Conservation (phyloP, 2,329 filamentous ascomycete species). For the Aurifilum marmelostoma region DNA sequence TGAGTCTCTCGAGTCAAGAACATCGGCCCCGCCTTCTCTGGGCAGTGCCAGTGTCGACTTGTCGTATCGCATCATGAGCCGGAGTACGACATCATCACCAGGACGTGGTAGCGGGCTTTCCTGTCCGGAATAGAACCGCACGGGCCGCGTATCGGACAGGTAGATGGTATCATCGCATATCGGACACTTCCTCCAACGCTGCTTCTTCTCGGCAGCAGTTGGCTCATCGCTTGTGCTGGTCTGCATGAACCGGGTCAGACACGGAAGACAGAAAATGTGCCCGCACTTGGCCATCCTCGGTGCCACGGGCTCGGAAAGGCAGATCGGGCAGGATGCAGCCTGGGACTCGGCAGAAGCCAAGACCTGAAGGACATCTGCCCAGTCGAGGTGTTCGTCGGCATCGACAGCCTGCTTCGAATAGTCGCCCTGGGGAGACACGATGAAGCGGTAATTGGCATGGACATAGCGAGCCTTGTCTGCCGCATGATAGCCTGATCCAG, state of each 20-base stretch:
- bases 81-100: slow-evolving; percentile 86
- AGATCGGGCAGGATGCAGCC: slow-evolving; percentile 88
- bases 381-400: slow-evolving; percentile 87
- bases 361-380: slow-evolving; percentile 88
- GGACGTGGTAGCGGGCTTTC: slow-evolving; percentile 79
- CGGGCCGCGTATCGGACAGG: slow-evolving; percentile 84
- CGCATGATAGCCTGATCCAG: slow-evolving; percentile 87
- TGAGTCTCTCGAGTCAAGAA: slow-evolving; percentile 69
- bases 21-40: slow-evolving; percentile 74
- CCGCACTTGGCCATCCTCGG: slow-evolving; percentile 97
- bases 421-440: slow-evolving; percentile 80
- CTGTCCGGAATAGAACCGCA: slow-evolving; percentile 89
- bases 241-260: slow-evolving; percentile 94
- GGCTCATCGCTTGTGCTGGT: slow-evolving; percentile 73
- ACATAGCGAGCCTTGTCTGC: slow-evolving; percentile 89
- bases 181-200: slow-evolving; percentile 91
- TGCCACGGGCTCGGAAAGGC: slow-evolving; percentile 87
- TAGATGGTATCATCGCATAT: slow-evolving; percentile 96
- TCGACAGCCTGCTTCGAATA: slow-evolving; percentile 83
- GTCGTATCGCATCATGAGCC: slow-evolving; percentile 79
- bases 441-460: slow-evolving; percentile 96
- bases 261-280: slow-evolving; percentile 94
- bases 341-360: slow-evolving; percentile 90
- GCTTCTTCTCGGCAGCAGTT: slow-evolving; percentile 44
- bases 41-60: slow-evolving; percentile 87